Evolutionary conservation across 2,329 filamentous ascomycete genomes (phyloP).

Genomic region (Curvularia sp.): DNA sequence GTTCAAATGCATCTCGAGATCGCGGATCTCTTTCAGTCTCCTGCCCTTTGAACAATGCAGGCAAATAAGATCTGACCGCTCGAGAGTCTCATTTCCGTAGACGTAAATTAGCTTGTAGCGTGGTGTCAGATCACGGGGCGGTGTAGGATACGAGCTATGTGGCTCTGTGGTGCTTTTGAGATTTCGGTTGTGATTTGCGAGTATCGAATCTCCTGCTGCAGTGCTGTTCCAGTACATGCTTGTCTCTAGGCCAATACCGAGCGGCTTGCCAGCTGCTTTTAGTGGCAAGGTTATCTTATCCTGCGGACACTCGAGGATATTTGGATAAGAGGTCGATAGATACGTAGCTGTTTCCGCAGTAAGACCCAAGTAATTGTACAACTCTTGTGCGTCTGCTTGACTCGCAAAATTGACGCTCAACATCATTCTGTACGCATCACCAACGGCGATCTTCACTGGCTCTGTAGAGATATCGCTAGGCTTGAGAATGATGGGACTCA

Average conservation of each 20-base stretch:
- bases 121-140: conserved; percentile 24
- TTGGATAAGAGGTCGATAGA: conserved; percentile 37
- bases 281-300: conserved; percentile 22
- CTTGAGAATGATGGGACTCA: conserved; percentile 32
- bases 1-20: conserved; percentile 47
- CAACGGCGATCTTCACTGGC: not conserved
- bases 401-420: conserved; percentile 32
- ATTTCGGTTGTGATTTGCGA: conserved; percentile 37
- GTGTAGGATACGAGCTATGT: conserved; percentile 14
- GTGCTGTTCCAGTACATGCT: conserved; percentile 32
- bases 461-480: conserved; percentile 14
- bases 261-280: conserved; percentile 6
- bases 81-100: conserved; percentile 22
- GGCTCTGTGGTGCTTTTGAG: conserved; percentile 11
- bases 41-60: conserved; percentile 25
- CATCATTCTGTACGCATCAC: conserved; percentile 18
- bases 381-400: conserved; percentile 29
- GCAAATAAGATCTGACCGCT: conserved; percentile 23
- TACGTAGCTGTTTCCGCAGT: conserved; percentile 13
- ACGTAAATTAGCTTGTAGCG: conserved; percentile 22
- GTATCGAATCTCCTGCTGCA: conserved; percentile 18
- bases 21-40: conserved; percentile 21
- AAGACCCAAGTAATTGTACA: conserved; percentile 36
- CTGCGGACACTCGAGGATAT: conserved; percentile 37
- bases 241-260: conserved; percentile 35